Evolutionary conservation across 1,284 basidiomycete species (phyloP), one percentile per base, ranked within the genome.

Genomic region (Austroboletus olivaceoglutinosus): DNA sequence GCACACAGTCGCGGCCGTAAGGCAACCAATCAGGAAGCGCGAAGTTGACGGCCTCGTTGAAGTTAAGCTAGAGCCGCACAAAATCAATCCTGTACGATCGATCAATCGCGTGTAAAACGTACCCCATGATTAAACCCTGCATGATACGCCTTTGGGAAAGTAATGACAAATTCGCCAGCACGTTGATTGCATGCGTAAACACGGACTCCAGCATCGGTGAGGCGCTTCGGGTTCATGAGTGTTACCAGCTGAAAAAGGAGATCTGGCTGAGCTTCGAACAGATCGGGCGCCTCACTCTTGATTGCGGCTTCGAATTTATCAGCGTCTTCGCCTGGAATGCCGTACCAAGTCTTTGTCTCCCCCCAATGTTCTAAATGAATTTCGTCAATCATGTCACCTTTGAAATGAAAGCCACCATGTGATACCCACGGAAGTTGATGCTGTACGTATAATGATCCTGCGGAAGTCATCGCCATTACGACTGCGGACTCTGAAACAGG

Each of bases 291-390:
- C 67, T 97, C 94, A 46, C 81, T 81, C 71, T 89, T 91, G 73
- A 99, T 98, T 8, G 96, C 96, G 18, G 89, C 86, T 73, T 99
- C 97, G 63, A 99, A 98, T 70, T 92, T 93, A 60, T 93, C 91
- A 23, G 96, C 94, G 60, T 97, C 91, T 48, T 83, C 83, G 22
- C 92, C 97, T 1, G 97, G 96, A 39, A 99, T 89, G 50, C 96
- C 96, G 72, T 99, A 99, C 97, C 97, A 99, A 0, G 96, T 99
- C 77, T 99, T 99, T 39, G 96, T 98, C 68, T 98, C 96, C 31
- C 97, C 96, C 91, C 93, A 98, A 69, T 98, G 96, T 90, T 95
- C 94, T 96, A 61, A 37, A 70, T 51, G 62, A 53, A 61, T 52
- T 50, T 50, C 39, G 54, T 58, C 56, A 49, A 54, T 45, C 52